A percentile compares a stretch with the other conserved stretches of the same genome.
Evolutionary conservation across 2,329 filamentous ascomycete species (phyloP).

Genomic region (Pseudocercospora fuligena): DNA sequence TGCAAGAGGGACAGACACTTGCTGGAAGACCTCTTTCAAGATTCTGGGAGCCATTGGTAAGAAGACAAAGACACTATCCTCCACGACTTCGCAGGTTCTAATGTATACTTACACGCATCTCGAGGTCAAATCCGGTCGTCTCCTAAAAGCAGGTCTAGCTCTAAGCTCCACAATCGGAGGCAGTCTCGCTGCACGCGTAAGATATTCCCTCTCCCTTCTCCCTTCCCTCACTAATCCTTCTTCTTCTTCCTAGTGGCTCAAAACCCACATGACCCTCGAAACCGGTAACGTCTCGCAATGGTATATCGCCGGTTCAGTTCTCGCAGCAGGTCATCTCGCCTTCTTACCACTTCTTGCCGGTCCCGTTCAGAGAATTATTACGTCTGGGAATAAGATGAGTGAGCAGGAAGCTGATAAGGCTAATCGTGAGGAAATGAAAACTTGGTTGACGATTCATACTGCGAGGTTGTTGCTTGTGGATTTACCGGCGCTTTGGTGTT

Average conservation of each 20-base stretch:
- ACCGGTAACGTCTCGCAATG: conserved; percentile 33
- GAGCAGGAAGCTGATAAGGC: conserved; percentile 28
- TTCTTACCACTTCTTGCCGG: conserved; percentile 32
- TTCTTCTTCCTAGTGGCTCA: not conserved
- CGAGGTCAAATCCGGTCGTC: conserved; percentile 30
- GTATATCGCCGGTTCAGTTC: conserved; percentile 36
- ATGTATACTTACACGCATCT: not conserved
- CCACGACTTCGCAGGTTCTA: not conserved
- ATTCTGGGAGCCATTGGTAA: conserved; percentile 34
- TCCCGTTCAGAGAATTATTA: conserved; percentile 31
- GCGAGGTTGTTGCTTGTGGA: conserved; percentile 35
- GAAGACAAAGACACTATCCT: not conserved
- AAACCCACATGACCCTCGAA: conserved; percentile 19
- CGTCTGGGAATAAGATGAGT: conserved; percentile 12
- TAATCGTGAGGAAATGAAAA: conserved; percentile 35
- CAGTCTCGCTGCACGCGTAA: conserved; percentile 25
- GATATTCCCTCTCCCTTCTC: no score
- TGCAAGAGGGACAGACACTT: conserved; percentile 25
- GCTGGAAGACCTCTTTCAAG: conserved; percentile 34
- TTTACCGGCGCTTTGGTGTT: conserved; percentile 37
- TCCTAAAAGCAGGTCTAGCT: conserved; percentile 28
- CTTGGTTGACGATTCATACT: conserved; percentile 36
- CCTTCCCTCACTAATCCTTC: no score
- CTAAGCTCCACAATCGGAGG: conserved; percentile 30
- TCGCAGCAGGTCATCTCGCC: conserved; percentile 35